phyloP scores from a whole-genome alignment of 2,329 filamentous ascomycete genomes.

The Paecilomyces sp. region DNA sequence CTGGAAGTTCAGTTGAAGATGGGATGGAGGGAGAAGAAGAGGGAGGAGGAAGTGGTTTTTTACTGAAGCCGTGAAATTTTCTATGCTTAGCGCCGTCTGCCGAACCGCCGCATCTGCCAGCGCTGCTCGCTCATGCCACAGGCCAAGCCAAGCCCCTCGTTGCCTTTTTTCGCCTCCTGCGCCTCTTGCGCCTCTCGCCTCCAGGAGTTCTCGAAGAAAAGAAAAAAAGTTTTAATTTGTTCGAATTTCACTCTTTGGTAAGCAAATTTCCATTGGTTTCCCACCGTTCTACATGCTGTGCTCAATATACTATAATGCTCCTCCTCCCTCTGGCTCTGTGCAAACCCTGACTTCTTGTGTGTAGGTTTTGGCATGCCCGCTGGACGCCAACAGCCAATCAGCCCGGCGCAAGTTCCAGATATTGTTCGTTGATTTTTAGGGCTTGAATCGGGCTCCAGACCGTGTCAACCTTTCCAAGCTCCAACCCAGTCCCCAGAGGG shows the following conservation, averaged over 20 bases:
- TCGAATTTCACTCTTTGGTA: not conserved
- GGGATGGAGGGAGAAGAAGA: slow-evolving; percentile 13
- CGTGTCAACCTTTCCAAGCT: not conserved
- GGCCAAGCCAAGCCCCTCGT: not conserved
- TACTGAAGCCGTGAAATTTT: slow-evolving; percentile 17
- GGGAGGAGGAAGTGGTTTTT: slow-evolving; percentile 9
- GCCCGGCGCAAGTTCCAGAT: not conserved
- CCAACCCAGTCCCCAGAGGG: not conserved
- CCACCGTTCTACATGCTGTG: not conserved
- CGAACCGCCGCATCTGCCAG: slow-evolving; percentile 10
- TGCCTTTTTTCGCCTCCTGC: slow-evolving; percentile 1
- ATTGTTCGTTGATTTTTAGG: slow-evolving; percentile 1
- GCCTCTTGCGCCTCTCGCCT: slow-evolving; percentile 1
- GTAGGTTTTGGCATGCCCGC: not conserved
- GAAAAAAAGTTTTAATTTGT: too few relatives aligned
- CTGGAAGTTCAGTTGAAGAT: slow-evolving; percentile 14
- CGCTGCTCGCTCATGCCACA: slow-evolving; percentile 1
- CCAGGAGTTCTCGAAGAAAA: not conserved
- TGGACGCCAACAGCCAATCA: not conserved
- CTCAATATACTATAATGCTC: too few relatives aligned
- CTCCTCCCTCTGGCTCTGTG: not conserved
- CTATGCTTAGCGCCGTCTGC: slow-evolving; percentile 17
- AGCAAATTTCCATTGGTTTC: not conserved
- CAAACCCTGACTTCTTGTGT: not conserved
- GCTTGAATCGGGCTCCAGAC: not conserved